A percentile compares a stretch with the other conserved stretches of the same genome.
These are phyloP conservation scores for Xanthoconium purpureum DNA, from an alignment of 768 basidiomycete species.

Conservation along the genomic window DNA sequence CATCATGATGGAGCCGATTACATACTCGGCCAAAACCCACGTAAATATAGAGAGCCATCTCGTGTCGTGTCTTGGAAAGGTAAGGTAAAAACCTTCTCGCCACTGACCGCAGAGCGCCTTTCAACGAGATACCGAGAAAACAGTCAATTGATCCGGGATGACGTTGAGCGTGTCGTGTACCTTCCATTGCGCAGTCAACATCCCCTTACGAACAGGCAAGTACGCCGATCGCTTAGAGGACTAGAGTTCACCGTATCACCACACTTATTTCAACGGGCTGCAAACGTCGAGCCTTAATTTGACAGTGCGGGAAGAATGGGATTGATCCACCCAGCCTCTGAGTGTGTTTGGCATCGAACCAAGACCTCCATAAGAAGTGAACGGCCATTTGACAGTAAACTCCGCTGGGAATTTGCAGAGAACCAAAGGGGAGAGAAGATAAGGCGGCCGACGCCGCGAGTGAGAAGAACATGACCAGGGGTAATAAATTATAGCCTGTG, in stretches of 20 bases:
- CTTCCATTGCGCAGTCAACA: constrained; percentile 17
- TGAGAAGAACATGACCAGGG: constrained; percentile 6
- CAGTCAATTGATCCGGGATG: neutral
- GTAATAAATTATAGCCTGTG: constrained; percentile 7
- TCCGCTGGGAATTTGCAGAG: neutral
- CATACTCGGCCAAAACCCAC: constrained; percentile 7
- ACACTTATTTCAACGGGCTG: neutral
- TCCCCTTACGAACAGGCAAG: constrained; percentile 1
- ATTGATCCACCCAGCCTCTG: neutral
- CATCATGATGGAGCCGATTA: constrained; percentile 21
- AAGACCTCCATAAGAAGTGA: neutral
- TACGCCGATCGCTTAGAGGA: constrained; percentile 10
- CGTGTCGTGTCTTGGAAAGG: neutral
- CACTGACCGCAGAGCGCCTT: neutral
- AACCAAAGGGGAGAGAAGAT: neutral
- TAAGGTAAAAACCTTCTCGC: neutral
- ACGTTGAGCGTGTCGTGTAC: neutral
- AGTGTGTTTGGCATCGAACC: neutral
- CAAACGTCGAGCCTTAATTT: neutral
- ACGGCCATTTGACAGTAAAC: neutral
- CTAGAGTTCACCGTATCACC: neutral
- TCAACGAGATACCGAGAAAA: neutral
- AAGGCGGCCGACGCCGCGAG: neutral
- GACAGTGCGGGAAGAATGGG: neutral
- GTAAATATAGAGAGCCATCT: constrained; percentile 8